These are phyloP conservation scores for Fusarium falciforme DNA, from an alignment of 2,329 filamentous ascomycete genomes.

Conservation along the genomic window DNA sequence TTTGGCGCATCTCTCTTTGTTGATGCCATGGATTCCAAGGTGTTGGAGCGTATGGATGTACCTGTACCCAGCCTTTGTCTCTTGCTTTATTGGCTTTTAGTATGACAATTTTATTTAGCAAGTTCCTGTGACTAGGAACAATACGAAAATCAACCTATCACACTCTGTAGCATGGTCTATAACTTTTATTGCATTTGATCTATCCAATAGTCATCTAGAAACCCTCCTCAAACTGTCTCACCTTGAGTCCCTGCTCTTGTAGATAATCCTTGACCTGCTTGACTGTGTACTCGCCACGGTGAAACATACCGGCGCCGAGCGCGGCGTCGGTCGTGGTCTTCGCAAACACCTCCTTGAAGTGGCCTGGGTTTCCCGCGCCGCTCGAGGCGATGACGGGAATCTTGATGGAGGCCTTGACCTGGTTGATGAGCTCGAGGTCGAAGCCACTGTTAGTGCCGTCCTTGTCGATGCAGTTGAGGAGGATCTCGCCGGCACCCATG, in stretches of 20 bases:
- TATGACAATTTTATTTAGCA: conserved; percentile 10
- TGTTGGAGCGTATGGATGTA: conserved; percentile 31
- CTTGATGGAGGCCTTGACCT: conserved; percentile 86
- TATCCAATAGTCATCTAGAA: conserved; percentile 21
- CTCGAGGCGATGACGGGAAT: conserved; percentile 97
- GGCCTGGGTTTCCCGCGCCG: conserved; percentile 86
- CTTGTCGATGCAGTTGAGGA: conserved; percentile 97
- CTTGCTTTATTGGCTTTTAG: conserved; percentile 7
- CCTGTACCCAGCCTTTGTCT: conserved; percentile 2
- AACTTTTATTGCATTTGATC: conserved; percentile 10
- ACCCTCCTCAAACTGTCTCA: conserved; percentile 80
- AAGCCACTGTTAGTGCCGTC: conserved; percentile 96
- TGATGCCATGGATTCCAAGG: conserved; percentile 12
- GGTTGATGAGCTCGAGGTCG: conserved; percentile 88
- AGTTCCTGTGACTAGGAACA: conserved; percentile 21
- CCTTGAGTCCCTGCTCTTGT: conserved; percentile 74
- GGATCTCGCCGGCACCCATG: conserved; percentile 93
- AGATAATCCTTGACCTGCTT: conserved; percentile 91
- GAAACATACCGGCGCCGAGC: conserved; percentile 96
- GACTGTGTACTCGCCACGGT: conserved; percentile 94
- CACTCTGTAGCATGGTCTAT: conserved; percentile 5
- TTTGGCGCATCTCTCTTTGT: conserved; percentile 28
- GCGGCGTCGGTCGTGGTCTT: conserved; percentile 91
- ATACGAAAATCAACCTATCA: conserved; percentile 19
- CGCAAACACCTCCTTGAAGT: conserved; percentile 92